Evolutionary conservation across 1,284 basidiomycete species (phyloP).

Genomic region (Wolfiporia cocos): DNA sequence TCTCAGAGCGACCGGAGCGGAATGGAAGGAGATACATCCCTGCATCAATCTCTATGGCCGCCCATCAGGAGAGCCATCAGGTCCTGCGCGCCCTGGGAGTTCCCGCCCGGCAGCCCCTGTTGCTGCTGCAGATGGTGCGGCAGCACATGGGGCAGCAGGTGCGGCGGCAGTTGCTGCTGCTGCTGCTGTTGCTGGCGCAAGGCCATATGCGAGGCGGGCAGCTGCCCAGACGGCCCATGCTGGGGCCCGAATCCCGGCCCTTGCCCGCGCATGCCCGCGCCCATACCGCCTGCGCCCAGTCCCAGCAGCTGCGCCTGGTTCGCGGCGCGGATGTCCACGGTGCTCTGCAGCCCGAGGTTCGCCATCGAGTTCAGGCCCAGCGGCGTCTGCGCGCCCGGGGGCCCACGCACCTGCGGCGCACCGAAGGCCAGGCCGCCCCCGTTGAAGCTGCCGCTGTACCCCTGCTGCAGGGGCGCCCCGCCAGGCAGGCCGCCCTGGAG

Average conservation of each 20-base stretch:
- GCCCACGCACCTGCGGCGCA: constrained; percentile 45
- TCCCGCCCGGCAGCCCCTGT: constrained; percentile 35
- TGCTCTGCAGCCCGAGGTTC: constrained; percentile 42
- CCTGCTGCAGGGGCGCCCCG: constrained; percentile 39
- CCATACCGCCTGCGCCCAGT: constrained; percentile 35
- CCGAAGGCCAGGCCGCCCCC: constrained; percentile 39
- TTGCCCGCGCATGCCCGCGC: constrained; percentile 27
- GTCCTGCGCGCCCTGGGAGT: constrained; percentile 58
- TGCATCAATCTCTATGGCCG: constrained; percentile 58
- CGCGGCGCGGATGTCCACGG: constrained; percentile 46
- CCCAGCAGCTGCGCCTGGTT: constrained; percentile 47
- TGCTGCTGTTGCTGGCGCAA: constrained; percentile 39
- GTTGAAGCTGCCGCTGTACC: constrained; percentile 46
- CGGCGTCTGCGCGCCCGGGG: constrained; percentile 43
- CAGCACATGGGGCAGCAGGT: constrained; percentile 48
- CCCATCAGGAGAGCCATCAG: constrained; percentile 78
- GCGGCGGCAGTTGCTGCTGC: constrained; percentile 44
- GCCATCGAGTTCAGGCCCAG: constrained; percentile 39
- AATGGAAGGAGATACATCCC: neutral
- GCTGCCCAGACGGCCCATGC: constrained; percentile 40
- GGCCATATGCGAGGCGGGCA: constrained; percentile 29
- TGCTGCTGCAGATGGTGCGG: constrained; percentile 61
- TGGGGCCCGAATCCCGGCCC: constrained; percentile 43
- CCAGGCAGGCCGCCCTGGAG: constrained; percentile 41
- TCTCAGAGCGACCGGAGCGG: neutral